Conservation (phyloP, 2,329 filamentous ascomycete species). For the Fonsecaea monophora region DNA sequence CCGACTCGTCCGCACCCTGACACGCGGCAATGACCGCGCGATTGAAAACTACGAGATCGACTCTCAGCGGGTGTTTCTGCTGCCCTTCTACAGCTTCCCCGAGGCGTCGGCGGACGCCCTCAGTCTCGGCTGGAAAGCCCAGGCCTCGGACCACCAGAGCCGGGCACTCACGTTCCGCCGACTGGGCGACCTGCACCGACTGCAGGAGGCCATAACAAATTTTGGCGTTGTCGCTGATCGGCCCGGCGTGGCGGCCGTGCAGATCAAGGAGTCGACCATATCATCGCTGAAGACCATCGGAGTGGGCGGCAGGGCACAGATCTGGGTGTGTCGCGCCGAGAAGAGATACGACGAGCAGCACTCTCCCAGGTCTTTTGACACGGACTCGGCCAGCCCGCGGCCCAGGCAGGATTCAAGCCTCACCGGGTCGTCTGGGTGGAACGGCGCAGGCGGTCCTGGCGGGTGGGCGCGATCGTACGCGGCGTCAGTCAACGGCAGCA, state of each 20-base stretch:
- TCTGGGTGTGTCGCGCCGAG: not conserved
- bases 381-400: not conserved
- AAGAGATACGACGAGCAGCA: not conserved
- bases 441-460: not conserved
- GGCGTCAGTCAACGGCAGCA: not conserved
- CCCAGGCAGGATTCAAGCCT: not conserved
- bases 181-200: not conserved
- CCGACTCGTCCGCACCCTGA: not conserved
- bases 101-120: not conserved
- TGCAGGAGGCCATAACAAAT: not conserved
- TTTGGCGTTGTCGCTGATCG: not conserved
- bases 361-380: not conserved
- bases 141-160: not conserved
- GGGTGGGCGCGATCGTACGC: not conserved
- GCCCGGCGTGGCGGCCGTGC: not conserved
- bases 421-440: not conserved
- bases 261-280: not conserved
- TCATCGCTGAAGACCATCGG: not conserved
- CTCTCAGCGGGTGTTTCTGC: not conserved
- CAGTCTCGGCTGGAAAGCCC: not conserved
- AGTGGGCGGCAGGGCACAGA: not conserved
- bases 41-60: slow-evolving; percentile 2
- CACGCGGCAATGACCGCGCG: not conserved
- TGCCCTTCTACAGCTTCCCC: not conserved
- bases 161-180: not conserved